Evolutionary conservation across 768 basidiomycete genomes (phyloP), one percentile per base, ranked within the genome.

Genomic region (Tricholoma sp.): DNA sequence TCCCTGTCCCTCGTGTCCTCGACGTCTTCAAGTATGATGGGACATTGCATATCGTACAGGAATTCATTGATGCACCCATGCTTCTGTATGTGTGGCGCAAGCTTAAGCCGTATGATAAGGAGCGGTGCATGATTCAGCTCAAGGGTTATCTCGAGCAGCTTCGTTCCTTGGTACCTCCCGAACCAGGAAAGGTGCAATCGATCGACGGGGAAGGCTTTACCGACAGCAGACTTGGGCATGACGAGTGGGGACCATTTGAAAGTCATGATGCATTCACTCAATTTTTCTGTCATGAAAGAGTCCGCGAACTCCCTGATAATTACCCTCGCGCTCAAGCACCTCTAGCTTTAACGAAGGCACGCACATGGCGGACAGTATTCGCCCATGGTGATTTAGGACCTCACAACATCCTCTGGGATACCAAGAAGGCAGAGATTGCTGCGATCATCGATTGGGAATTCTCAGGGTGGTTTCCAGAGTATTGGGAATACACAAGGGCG

Each of bases 321-420:
- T 44, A 44, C 17, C n/a, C 41, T 42, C 17, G 41, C 41, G 41
- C 41, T n/a, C n/a, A 41, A n/a, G 39, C 6, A 41, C 32, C 31
- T 18, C 33, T 28, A 24, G 31, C 32, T 8, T 13, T 29, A 49
- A 29, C 15, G 13, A 50, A 36, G 48, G 36, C 12, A 39, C 37
- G 6, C 34, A 39, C 28, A 39, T 63, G 59, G 29, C 50, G 32
- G 48, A 60, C 54, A 4, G 56, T 59, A 34, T 63, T 60, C 53
- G 34, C 59, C 24, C 64, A 61, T 50, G 59, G 59, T n/a, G 60
- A 61, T 55, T 33, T 61, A n/a, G 56, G 59, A 33, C 59, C 63
- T 33, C 52, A 60, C 36, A 62, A 62, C 37, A 60, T 60, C 33
- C 42, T 64, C 17, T 59, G 56, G 50, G 24, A 50, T 13, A 36